These are phyloP conservation scores for Leccinum sublutescens DNA, from an alignment of 768 basidiomycete species.

Conservation along the genomic window DNA sequence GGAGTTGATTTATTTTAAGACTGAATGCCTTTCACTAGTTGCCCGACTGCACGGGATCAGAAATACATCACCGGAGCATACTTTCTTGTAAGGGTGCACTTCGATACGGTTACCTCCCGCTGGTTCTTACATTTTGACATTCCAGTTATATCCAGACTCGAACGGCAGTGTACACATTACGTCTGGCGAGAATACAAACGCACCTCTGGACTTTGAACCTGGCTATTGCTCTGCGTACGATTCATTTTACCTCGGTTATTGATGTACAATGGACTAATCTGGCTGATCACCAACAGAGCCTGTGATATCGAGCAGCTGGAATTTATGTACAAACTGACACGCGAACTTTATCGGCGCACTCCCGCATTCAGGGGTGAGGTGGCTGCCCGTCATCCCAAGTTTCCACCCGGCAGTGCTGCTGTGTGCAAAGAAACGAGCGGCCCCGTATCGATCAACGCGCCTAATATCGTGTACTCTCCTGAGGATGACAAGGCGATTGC, in stretches of 20 bases:
- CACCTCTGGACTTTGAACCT: slow-evolving; percentile 44
- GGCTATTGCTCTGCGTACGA: slow-evolving; percentile 44
- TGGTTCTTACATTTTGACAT: neutral
- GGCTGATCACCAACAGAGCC: slow-evolving; percentile 11
- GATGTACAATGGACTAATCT: neutral
- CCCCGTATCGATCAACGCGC: slow-evolving; percentile 14
- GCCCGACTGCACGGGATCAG: too few species aligned
- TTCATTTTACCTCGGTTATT: neutral
- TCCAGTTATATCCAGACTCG: slow-evolving; percentile 44
- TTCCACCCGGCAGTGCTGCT: slow-evolving; percentile 30
- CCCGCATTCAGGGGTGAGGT: slow-evolving; percentile 25
- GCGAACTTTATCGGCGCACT: slow-evolving; percentile 59
- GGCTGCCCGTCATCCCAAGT: slow-evolving; percentile 25
- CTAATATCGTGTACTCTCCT: neutral
- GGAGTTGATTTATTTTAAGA: neutral
- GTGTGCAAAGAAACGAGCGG: slow-evolving; percentile 14
- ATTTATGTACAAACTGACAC: slow-evolving; percentile 53
- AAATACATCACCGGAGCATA: too few species aligned
- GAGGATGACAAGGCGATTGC: neutral
- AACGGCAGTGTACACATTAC: slow-evolving; percentile 48
- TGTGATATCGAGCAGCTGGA: slow-evolving; percentile 44
- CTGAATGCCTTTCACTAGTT: neutral
- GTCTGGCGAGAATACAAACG: slow-evolving; percentile 40
- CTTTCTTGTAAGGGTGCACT: too few species aligned
- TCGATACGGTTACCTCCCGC: too few species aligned